Base-by-base conservation (phyloP, 306 rosid species). In the Hippophae gyantsensis region DNA sequence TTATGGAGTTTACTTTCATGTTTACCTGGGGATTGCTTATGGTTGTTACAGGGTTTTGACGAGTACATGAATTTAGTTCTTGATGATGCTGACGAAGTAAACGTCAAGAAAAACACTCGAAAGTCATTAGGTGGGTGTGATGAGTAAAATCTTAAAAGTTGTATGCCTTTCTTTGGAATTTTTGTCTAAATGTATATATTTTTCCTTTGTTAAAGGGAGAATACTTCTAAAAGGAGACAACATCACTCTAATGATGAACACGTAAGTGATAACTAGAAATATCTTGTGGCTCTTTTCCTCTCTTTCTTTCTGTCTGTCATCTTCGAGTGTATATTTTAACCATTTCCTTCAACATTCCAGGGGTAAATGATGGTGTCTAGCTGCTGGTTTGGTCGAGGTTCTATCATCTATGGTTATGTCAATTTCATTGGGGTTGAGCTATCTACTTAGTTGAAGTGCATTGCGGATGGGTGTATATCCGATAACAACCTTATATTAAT, bases 171-270 rank as follows among this genome's bases (percentile, higher is more conserved):
- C 51, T 38, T 25, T 7, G 13, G 43, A 10, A 27, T 46, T 43
- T 59, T 57, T 61, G 38, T 69, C 54, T 74, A 53, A 85, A 57
- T 49, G 40, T 13, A 5, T 12, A 25, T 67, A 18, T 43, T 63
- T 10, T 9, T 64, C 44, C n/a, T 53, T 13, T 3, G 11, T 54
- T 45, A 63, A 61, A 89, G 94, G 96, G 80, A 76, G 96, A 82
- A 85, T 89, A 52, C 88, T 89, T 57, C 94, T 89, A 2, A 85
- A 89, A 68, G 96, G 96, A 62, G 96, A 89, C 79, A 89, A 83
- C 78, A 89, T 89, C 51, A 89, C 96, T 58, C 64, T 89, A 52
- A 89, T 88, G 96, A 85, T 85, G 96, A 85, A 77, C 63, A 64
- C 90, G 96, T 85, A 75, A 82, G 90, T 80, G 26, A 54, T 54